Evolutionary conservation across 1,139 yeast genomes (phyloP).

Genomic region (Diutina pseudorugosa): DNA sequence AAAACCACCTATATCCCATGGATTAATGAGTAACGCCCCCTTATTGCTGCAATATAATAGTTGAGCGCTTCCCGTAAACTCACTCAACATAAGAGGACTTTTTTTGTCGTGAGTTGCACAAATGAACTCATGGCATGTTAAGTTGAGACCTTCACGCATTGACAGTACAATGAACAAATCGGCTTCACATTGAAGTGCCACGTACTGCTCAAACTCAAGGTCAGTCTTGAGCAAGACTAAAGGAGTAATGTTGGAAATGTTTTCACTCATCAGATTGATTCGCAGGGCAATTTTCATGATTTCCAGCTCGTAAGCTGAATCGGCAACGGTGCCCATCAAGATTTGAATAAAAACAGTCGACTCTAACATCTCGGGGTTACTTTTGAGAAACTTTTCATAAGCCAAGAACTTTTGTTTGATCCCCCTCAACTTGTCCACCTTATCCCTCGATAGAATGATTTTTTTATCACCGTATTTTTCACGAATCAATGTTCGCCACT

Average conservation of each 20-base stretch:
- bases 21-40: conserved; percentile 75
- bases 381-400: conserved; percentile 62
- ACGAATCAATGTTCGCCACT: conserved; percentile 63
- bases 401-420: conserved; percentile 80
- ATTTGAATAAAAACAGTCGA: conserved; percentile 73
- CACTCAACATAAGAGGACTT: conserved; percentile 80
- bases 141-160: conserved; percentile 91
- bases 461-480: conserved; percentile 67
- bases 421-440: conserved; percentile 80
- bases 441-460: conserved; percentile 79
- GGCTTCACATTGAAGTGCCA: conserved; percentile 79
- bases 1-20: conserved; percentile 73
- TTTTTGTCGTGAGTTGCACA: conserved; percentile 61
- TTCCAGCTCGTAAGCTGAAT: conserved; percentile 54
- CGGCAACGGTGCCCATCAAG: conserved; percentile 48
- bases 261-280: conserved; percentile 64
- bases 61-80: conserved; percentile 89
- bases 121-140: conserved; percentile 90
- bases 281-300: conserved; percentile 71
- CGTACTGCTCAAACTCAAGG: conserved; percentile 76
- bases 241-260: conserved; percentile 71
- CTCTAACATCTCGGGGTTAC: conserved; percentile 60
- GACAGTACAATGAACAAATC: conserved; percentile 81
- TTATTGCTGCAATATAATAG: conserved; percentile 39
- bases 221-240: conserved; percentile 83